phyloP scores from a whole-genome alignment of 208 protist genomes.

The Trypanosoma rangeli region DNA sequence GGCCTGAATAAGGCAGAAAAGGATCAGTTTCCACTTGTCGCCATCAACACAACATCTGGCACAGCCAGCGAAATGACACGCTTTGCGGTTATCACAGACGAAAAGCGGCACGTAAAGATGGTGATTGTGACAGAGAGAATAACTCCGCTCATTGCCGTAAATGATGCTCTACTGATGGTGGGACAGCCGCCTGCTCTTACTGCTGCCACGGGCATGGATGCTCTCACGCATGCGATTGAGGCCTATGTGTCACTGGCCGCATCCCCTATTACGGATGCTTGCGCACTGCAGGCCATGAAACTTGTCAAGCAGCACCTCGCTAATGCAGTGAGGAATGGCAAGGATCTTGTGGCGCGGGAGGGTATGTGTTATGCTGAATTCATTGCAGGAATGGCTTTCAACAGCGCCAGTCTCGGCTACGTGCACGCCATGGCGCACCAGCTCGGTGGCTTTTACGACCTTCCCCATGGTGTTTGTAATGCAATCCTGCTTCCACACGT shows the following conservation, averaged over 20 bases:
- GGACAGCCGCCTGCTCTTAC: conserved; percentile 76
- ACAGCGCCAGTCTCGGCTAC: conserved; percentile 87
- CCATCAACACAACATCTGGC: conserved; percentile 88
- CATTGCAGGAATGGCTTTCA: conserved; percentile 92
- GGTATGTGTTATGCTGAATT: conserved; percentile 85
- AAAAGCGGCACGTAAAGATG: conserved; percentile 66
- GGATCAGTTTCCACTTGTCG: conserved; percentile 62
- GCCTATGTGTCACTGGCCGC: conserved; percentile 65
- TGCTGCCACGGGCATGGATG: conserved; percentile 91
- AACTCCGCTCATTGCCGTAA: conserved; percentile 75
- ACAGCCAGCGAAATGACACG: conserved; percentile 91
- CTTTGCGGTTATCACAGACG: conserved; percentile 86
- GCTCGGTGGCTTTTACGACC: conserved; percentile 81
- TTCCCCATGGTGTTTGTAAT: conserved; percentile 88
- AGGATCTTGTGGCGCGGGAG: conserved; percentile 54
- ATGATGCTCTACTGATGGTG: conserved; percentile 78
- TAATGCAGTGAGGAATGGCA: conserved; percentile 47
- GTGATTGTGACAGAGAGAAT: conserved; percentile 58
- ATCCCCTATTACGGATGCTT: conserved; percentile 66
- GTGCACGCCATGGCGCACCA: conserved; percentile 90
- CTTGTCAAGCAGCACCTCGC: conserved; percentile 70
- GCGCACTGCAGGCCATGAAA: conserved; percentile 69
- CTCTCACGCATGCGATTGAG: conserved; percentile 89
- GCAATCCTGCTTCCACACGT: conserved; percentile 86
- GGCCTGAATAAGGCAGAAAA: conserved; percentile 49